phyloP scores from a whole-genome alignment of 2,329 filamentous ascomycete genomes.

The Cryoendolithus antarcticus region DNA sequence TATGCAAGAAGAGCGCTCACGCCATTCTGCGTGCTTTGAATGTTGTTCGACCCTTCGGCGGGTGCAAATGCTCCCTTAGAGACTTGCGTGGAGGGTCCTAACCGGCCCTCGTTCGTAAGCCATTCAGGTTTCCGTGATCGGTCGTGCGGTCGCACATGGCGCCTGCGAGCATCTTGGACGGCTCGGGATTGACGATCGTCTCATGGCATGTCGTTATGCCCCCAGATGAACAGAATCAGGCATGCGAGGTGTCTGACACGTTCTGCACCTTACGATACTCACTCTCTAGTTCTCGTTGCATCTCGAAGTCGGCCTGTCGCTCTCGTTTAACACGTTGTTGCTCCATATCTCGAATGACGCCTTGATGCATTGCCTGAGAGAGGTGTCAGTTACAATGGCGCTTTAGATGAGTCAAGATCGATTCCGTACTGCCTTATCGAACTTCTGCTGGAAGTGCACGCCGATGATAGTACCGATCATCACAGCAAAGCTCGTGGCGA shows the following conservation, averaged over 20 bases:
- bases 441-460: slow-evolving; percentile 80
- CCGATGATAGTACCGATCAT: slow-evolving; percentile 66
- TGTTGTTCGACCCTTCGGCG: no score
- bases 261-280: slow-evolving; percentile 84
- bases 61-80: no score
- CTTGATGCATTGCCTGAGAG: slow-evolving; percentile 79
- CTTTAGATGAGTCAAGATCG: no score
- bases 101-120: no score
- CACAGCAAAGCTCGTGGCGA: slow-evolving; percentile 64
- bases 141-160: no score
- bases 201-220: no score
- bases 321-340: slow-evolving; percentile 84
- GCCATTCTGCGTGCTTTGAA: no score
- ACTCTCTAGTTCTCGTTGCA: slow-evolving; percentile 72
- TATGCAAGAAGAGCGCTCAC: no score
- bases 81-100: no score
- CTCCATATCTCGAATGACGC: slow-evolving; percentile 88
- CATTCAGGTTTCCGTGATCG: no score
- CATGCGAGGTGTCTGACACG: slow-evolving; percentile 43
- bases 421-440: slow-evolving; percentile 75
- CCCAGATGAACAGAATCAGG: slow-evolving; percentile 1
- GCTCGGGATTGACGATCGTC: no score
- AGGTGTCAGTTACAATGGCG: slow-evolving; percentile 2
- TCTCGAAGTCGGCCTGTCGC: slow-evolving; percentile 85
- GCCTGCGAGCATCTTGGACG: no score